Evolutionary conservation across 345 rosid species (phyloP), one percentile per base, ranked within the genome.

Genomic region (Acer negundo): DNA sequence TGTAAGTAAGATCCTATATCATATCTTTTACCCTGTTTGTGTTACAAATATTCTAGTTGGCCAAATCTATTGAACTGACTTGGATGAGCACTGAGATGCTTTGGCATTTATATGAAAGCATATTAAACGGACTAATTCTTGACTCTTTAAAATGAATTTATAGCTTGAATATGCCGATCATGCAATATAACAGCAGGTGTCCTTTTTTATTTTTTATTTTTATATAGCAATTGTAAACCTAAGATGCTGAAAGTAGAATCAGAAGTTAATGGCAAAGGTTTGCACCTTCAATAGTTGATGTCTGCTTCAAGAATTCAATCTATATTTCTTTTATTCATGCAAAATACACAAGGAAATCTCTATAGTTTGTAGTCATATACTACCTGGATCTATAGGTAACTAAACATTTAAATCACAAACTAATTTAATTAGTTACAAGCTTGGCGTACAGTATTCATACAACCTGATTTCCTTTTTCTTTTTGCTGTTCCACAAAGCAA

Each of bases 381-480:
- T 11, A 35, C 31, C 24, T 35, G 31, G 13, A 65, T 67, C 69
- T 56, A 47, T 42, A 19, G 56, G 28, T 3, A 70, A 70, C 61
- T 23, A 70, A 53, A 40, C 58, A 75, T 24, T 59, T 42, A 72
- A 80, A 23, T 69, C 35, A 15, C 28, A 67, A 66, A 67, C 17
- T 59, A 28, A 51, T 65, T 15, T 35, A 10, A 55, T 62, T 61
- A 22, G 58, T 75, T 64, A 13, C 22, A 35, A 51, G 53, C 53
- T 20, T 4, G 16, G 51, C 3, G 15, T 22, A 66, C 55, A 1
- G 24, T 65, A 65, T 19, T 19, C 31, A n/a, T 20, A 63, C 55
- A 22, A 46, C n/a, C n/a, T 69, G 31, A 35, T 75, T 46, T 47
- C 15, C 24, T 75, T 28, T 13, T 19, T 11, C 49, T 38, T 53